Percentiles rank a stretch among this genome's conserved stretches.
phyloP scores from a whole-genome alignment of 75 land plant species.

The Picea glauca region DNA sequence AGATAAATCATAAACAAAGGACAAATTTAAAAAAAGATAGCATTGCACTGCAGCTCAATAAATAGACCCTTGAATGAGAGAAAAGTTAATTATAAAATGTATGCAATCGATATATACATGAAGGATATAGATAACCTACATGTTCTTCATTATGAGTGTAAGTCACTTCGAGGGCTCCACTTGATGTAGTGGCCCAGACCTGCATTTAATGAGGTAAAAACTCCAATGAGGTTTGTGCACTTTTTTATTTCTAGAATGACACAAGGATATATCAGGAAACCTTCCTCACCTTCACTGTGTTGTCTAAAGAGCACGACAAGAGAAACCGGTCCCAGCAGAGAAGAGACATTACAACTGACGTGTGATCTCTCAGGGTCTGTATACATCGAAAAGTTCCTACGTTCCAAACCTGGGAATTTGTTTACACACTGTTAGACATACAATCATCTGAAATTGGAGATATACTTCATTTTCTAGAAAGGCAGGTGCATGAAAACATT shows the following conservation, averaged over 20 bases:
- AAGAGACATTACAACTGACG: slow-evolving; percentile 87
- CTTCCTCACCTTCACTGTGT: slow-evolving; percentile 67
- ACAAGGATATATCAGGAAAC: not conserved
- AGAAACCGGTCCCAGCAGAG: slow-evolving; percentile 98
- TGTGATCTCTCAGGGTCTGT: slow-evolving; percentile 75
- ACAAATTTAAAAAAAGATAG: too few species aligned
- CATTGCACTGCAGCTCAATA: too few species aligned
- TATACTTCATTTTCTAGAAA: too few species aligned
- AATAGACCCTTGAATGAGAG: too few species aligned
- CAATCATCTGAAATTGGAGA: too few species aligned
- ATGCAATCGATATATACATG: not conserved
- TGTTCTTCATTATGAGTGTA: slow-evolving; percentile 79
- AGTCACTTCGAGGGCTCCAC: slow-evolving; percentile 70
- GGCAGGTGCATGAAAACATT: too few species aligned
- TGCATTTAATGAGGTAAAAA: slow-evolving; percentile 15
- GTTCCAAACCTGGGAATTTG: slow-evolving; percentile 73
- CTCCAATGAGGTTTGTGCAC: not conserved
- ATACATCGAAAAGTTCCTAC: slow-evolving; percentile 70
- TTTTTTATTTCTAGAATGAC: not conserved
- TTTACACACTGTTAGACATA: too few species aligned
- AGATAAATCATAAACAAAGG: too few species aligned
- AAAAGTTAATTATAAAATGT: too few species aligned
- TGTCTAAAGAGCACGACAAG: slow-evolving; percentile 87
- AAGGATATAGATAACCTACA: slow-evolving; percentile 29
- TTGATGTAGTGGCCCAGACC: slow-evolving; percentile 83